Evolutionary conservation across 2,329 filamentous ascomycete species (phyloP).

Genomic region (Trichoderma arundinaceum): DNA sequence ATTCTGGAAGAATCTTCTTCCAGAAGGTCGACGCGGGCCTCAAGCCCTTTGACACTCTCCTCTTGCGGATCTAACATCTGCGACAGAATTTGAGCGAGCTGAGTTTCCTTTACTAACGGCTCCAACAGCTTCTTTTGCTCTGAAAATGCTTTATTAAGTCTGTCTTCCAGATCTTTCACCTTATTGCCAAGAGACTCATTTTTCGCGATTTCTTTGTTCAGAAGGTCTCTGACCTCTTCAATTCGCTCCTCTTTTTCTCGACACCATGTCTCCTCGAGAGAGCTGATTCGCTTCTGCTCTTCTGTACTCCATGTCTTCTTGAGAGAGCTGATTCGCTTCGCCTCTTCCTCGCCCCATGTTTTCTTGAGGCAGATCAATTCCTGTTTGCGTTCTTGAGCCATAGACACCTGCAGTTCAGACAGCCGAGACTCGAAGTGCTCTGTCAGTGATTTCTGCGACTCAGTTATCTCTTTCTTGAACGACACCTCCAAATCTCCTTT

Average conservation of each 20-base stretch:
- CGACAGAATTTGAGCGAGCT: neutral
- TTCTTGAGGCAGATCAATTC: neutral
- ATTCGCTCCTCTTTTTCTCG: conserved; percentile 15
- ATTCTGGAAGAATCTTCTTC: neutral
- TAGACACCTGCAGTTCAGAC: neutral
- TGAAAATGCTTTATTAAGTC: neutral
- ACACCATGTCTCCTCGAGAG: neutral
- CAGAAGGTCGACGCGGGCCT: neutral
- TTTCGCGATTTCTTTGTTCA: conserved; percentile 14
- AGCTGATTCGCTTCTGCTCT: neutral
- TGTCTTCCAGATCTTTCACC: neutral
- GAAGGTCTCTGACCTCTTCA: neutral
- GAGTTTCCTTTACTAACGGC: neutral
- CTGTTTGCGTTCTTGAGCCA: conserved; percentile 14
- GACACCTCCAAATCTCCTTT: conserved; percentile 9
- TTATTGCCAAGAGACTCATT: neutral
- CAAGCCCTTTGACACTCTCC: neutral
- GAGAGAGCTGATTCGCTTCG: neutral
- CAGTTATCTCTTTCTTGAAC: conserved; percentile 2
- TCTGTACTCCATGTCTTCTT: conserved; percentile 1
- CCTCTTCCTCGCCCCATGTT: conserved; percentile 8
- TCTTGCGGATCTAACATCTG: neutral
- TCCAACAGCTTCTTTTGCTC: neutral
- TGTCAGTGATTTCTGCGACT: conserved; percentile 1
- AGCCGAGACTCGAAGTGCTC: conserved; percentile 6